These are phyloP conservation scores for Abrus precatorius DNA, from an alignment of 306 rosid genomes.

Conservation along the genomic window DNA sequence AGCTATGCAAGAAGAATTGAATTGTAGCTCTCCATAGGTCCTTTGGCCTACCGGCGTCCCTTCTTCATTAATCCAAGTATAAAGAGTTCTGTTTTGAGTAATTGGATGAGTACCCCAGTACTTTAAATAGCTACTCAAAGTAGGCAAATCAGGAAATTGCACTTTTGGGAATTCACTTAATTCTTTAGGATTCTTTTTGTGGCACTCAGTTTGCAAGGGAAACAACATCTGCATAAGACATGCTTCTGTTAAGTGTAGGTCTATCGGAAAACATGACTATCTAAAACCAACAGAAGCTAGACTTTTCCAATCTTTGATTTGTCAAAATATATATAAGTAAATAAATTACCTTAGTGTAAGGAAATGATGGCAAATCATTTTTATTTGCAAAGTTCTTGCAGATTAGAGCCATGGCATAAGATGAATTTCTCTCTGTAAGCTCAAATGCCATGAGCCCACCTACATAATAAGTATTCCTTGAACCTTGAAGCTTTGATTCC, in stretches of 20 bases:
- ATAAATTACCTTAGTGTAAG: conserved; percentile 77
- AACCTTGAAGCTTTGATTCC: conserved; percentile 88
- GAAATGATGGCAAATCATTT: conserved; percentile 65
- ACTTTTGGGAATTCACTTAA: conserved; percentile 71
- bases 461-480: conserved; percentile 78
- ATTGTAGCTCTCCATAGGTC: conserved; percentile 74
- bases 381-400: conserved; percentile 85
- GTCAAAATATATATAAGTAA: conserved; percentile 14
- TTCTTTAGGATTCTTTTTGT: conserved; percentile 49
- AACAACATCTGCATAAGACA: conserved; percentile 69
- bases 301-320: conserved; percentile 2
- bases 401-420: conserved; percentile 83
- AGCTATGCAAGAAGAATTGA: conserved; percentile 80
- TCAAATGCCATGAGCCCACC: conserved; percentile 98
- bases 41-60: conserved; percentile 64
- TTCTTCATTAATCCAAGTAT: conserved; percentile 88
- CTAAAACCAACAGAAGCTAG: neutral
- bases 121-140: conserved; percentile 77
- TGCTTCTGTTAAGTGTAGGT: conserved; percentile 27
- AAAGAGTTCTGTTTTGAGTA: conserved; percentile 67
- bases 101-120: conserved; percentile 79
- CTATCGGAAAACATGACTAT: conserved; percentile 10
- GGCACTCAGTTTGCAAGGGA: conserved; percentile 60
- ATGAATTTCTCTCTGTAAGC: conserved; percentile 94
- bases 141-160: conserved; percentile 72